Base-by-base conservation (phyloP, 805 yeast genomes). In the Candida andamanensis region DNA sequence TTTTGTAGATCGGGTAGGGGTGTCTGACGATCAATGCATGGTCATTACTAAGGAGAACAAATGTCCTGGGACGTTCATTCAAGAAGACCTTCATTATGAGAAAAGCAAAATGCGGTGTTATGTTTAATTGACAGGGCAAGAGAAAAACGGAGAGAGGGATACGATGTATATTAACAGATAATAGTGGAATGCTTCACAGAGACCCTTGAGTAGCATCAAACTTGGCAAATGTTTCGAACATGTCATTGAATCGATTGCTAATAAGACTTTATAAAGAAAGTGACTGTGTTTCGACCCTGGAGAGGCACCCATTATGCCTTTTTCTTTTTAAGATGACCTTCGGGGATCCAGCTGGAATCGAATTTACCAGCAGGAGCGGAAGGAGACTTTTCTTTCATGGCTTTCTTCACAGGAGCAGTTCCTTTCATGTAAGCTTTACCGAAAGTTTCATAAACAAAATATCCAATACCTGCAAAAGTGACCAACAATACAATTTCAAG, bases 11-110 rank as follows among this genome's bases (percentile, higher is more conserved):
- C 9, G 69, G 68, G 33, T 41, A 39, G 16, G 70, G 67, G 39
- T 71, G 76, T 29, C 79, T 65, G 29, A 86, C 64, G 3, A 80
- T 63, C 38, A 86, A 62, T 1, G 79, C 84, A 49, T 65, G 72
- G 17, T 69, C 71, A 26, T 70, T 67, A 14, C 80, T 71, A 3
- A 77, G 73, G 3, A 86, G 61, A 2, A 85, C 80, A 36, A 85
- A 63, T 8, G 89, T 72, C 33, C 95, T 63, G 2, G 92, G 90
- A 20, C 64, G 53, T 35, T 69, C 73, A 35, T 81, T 75, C 32
- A 82, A 65, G 53, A 67, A 77, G 9, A 84, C 68, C 52, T 62
- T 71, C 87, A 84, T 83, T n/a, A 13, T 13, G 22, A 16, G 12
- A 28, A 10, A n/a, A 8, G n/a, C 12, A n/a, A 10, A 24, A 10